A percentile compares a stretch with the other conserved stretches of the same genome.
phyloP scores from a whole-genome alignment of 176 grass and related monocot species.

The Zizania latifolia region DNA sequence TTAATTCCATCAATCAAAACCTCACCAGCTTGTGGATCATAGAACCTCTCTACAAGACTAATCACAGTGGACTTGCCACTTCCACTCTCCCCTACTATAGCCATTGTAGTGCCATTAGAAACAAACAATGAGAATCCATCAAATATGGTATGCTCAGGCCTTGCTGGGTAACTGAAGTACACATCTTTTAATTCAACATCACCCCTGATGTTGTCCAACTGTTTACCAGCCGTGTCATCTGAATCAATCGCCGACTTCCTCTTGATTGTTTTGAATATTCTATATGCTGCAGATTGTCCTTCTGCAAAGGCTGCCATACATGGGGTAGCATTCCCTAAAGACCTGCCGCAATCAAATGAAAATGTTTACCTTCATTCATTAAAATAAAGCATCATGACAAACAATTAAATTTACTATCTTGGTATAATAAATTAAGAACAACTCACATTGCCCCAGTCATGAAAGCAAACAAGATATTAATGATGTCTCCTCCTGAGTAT shows the following conservation, averaged over 20 bases:
- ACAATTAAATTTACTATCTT: no score
- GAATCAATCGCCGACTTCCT: slow-evolving; percentile 46
- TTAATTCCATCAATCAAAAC: slow-evolving; percentile 69
- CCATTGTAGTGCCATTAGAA: slow-evolving; percentile 57
- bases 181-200: slow-evolving; percentile 54
- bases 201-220: slow-evolving; percentile 36
- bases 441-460: slow-evolving; percentile 58
- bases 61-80: slow-evolving; percentile 84
- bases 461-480: slow-evolving; percentile 52
- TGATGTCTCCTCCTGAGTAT: slow-evolving; percentile 46
- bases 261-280: slow-evolving; percentile 44
- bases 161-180: slow-evolving; percentile 50
- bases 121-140: slow-evolving; percentile 56
- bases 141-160: slow-evolving; percentile 48
- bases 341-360: slow-evolving; percentile 32
- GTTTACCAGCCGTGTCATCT: slow-evolving; percentile 24
- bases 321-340: slow-evolving; percentile 57
- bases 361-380: not conserved
- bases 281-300: slow-evolving; percentile 43
- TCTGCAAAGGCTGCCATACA: slow-evolving; percentile 33
- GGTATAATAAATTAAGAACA: no score
- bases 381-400: no score
- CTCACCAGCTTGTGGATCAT: slow-evolving; percentile 67
- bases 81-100: slow-evolving; percentile 83
- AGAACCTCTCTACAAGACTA: slow-evolving; percentile 71